Conservation (phyloP, 2,329 filamentous ascomycete genomes). For the Didymellaceae sp. region DNA sequence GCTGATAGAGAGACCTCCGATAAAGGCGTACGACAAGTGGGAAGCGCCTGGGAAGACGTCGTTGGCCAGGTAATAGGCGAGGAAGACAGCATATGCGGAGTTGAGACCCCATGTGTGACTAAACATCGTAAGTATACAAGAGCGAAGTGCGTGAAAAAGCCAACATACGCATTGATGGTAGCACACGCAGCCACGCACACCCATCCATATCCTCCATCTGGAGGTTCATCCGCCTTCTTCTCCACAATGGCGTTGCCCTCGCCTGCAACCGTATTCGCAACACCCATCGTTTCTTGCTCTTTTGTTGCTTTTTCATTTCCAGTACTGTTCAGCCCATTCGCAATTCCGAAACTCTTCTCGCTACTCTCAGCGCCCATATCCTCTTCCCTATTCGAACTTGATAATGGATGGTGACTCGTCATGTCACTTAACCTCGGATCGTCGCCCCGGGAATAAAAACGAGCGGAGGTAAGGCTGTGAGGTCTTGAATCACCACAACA, state of each 20-base stretch:
- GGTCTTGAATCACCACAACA: not conserved
- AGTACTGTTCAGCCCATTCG: not conserved
- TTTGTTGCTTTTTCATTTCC: not conserved
- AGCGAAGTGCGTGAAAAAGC: not conserved
- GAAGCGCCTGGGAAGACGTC: slow-evolving; percentile 69
- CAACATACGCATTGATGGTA: slow-evolving; percentile 45
- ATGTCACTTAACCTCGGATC: slow-evolving; percentile 8
- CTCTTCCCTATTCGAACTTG: not conserved
- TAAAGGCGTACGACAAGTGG: slow-evolving; percentile 74
- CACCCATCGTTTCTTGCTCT: not conserved
- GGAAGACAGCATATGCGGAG: slow-evolving; percentile 73
- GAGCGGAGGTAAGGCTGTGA: not conserved
- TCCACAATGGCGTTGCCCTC: not conserved
- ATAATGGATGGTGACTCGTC: not conserved
- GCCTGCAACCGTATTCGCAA: slow-evolving; percentile 58
- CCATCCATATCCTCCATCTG: slow-evolving; percentile 69
- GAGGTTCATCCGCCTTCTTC: slow-evolving; percentile 60
- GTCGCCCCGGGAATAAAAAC: slow-evolving; percentile 14
- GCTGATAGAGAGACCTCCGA: slow-evolving; percentile 74
- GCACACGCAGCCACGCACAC: slow-evolving; percentile 54
- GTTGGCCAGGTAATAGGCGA: slow-evolving; percentile 72
- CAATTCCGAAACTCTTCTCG: slow-evolving; percentile 6
- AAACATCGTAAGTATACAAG: slow-evolving; percentile 34
- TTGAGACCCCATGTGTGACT: slow-evolving; percentile 78
- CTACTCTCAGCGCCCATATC: not conserved